These are phyloP conservation scores for Achlya hypogyna DNA, from an alignment of 352 stramenopile species.

Conservation along the genomic window DNA sequence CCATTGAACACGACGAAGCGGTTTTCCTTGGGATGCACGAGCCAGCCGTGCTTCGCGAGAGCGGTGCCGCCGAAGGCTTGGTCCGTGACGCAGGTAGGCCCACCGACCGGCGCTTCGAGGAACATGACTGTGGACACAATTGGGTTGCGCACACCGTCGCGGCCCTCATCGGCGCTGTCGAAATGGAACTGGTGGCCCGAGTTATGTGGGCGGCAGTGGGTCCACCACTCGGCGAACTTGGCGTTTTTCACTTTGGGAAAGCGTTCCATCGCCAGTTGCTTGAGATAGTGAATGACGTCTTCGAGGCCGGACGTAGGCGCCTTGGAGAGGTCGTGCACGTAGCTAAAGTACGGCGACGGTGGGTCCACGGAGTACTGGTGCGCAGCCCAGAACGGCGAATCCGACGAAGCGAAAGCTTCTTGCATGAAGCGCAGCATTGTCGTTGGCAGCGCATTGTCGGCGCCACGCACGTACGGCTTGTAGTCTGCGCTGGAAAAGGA, in stretches of 20 bases:
- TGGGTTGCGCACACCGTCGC: conserved; percentile 38
- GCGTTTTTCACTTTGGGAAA: conserved; percentile 32
- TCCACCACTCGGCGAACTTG: conserved; percentile 49
- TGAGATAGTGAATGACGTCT: conserved; percentile 22
- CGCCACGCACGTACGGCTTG: conserved; percentile 7
- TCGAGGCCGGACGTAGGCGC: conserved; percentile 24
- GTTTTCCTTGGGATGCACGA: conserved; percentile 28
- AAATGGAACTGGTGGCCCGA: conserved; percentile 67
- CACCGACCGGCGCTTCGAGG: conserved; percentile 29
- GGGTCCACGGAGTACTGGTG: conserved; percentile 51
- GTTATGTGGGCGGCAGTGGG: conserved; percentile 52
- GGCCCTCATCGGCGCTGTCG: conserved; percentile 54
- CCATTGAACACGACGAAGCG: conserved; percentile 48
- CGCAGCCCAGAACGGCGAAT: conserved; percentile 37
- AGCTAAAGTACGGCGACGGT: conserved; percentile 52
- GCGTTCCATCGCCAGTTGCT: conserved; percentile 11
- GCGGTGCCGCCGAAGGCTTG: conserved; percentile 28
- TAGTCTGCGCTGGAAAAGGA: background rate
- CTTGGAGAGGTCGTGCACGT: conserved; percentile 28
- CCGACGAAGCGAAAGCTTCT: conserved; percentile 24
- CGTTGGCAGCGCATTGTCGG: conserved; percentile 23
- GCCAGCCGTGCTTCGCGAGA: conserved; percentile 30
- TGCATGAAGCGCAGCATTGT: conserved; percentile 25
- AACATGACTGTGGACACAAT: conserved; percentile 55
- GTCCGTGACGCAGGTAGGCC: conserved; percentile 45